Conservation (phyloP, 306 rosid species). For the Begonia masoniana region DNA sequence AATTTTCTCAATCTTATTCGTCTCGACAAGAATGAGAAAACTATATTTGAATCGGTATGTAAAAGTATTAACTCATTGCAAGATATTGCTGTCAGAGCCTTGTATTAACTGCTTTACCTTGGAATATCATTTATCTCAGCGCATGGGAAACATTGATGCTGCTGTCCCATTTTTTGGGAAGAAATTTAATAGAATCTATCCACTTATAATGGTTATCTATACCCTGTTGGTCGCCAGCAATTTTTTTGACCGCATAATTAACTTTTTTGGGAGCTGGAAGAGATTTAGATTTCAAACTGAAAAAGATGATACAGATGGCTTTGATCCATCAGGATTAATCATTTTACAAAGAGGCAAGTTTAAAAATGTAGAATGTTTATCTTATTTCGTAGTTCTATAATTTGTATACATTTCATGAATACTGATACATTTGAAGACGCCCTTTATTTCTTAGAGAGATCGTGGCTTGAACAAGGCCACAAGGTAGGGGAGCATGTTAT, state of each 20-base stretch:
- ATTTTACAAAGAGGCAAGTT: conserved; percentile 77
- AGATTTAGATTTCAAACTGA: conserved; percentile 67
- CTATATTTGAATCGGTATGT: conserved; percentile 75
- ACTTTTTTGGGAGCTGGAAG: conserved; percentile 86
- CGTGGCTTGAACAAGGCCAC: conserved; percentile 85
- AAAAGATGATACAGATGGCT: conserved; percentile 85
- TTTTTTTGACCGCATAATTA: conserved; percentile 67
- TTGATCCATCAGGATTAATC: conserved; percentile 82
- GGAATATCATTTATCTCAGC: conserved; percentile 47
- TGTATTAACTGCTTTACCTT: conserved; percentile 13
- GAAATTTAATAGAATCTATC: conserved; percentile 73
- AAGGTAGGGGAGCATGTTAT: conserved; percentile 85
- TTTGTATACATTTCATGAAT: neutral
- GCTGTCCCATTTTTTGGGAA: conserved; percentile 89
- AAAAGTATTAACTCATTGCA: neutral
- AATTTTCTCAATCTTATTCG: conserved; percentile 91
- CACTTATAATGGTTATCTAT: conserved; percentile 93
- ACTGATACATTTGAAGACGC: no score
- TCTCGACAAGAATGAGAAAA: conserved; percentile 32
- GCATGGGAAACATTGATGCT: conserved; percentile 79
- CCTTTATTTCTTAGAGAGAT: conserved; percentile 38
- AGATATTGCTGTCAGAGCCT: neutral
- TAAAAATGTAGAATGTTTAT: neutral
- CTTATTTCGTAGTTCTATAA: neutral
- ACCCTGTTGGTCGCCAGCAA: conserved; percentile 89